Evolutionary conservation across 192 early-diverging fungal genomes (phyloP).

Genomic region (Entomortierella parvispora): DNA sequence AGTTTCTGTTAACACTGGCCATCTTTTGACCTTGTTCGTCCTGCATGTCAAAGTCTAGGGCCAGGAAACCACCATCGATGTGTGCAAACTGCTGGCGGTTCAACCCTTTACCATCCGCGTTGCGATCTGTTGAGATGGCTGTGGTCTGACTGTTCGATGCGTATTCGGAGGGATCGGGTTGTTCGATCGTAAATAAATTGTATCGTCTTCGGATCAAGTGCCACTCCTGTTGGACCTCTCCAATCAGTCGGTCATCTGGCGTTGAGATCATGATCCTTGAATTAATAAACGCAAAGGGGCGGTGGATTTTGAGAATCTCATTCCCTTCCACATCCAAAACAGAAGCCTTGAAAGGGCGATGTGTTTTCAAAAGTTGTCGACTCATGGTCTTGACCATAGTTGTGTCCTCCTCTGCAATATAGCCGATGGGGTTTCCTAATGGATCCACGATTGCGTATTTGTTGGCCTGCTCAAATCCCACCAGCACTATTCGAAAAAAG

Average conservation of each 20-base stretch:
- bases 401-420: constrained; percentile 81
- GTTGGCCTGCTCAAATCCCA: constrained; percentile 89
- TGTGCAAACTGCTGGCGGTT: constrained; percentile 69
- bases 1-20: constrained; percentile 78
- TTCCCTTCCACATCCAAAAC: constrained; percentile 79
- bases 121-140: constrained; percentile 22
- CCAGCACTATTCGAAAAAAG: constrained; percentile 15
- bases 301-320: constrained; percentile 71
- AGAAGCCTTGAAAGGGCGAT: constrained; percentile 79
- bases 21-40: constrained; percentile 63
- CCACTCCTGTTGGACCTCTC: constrained; percentile 89
- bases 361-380: constrained; percentile 78
- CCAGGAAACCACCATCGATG: constrained; percentile 75
- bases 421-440: constrained; percentile 73
- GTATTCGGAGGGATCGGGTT: constrained; percentile 43
- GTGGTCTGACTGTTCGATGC: constrained; percentile 8
- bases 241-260: constrained; percentile 70
- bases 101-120: constrained; percentile 14
- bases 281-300: constrained; percentile 85
- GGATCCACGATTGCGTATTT: constrained; percentile 82
- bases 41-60: constrained; percentile 83
- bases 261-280: constrained; percentile 75
- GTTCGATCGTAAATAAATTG: constrained; percentile 78
- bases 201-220: constrained; percentile 83
- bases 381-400: constrained; percentile 67